Evolutionary conservation across 1,139 yeast genomes (phyloP).

Genomic region (Pichia sp.): DNA sequence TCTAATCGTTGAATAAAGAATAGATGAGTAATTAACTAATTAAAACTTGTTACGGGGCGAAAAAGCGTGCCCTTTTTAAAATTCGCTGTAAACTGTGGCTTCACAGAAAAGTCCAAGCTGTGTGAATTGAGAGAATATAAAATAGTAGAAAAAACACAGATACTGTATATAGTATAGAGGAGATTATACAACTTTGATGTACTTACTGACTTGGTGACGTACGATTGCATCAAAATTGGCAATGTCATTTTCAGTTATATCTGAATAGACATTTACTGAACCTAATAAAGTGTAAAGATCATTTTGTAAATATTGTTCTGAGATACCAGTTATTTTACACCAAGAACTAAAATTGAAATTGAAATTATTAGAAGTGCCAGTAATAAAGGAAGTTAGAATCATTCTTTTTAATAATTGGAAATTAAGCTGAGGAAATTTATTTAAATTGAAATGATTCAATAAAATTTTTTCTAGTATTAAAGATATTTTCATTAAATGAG

Average conservation of each 20-base stretch:
- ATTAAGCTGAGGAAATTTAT: background rate
- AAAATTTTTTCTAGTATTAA: slow-evolving; percentile 14
- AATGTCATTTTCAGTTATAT: slow-evolving; percentile 4
- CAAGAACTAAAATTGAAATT: slow-evolving; percentile 7
- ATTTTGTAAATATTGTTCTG: slow-evolving; percentile 1
- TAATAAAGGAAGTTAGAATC: slow-evolving; percentile 11
- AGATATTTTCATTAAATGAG: slow-evolving; percentile 9
- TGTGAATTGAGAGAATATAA: background rate
- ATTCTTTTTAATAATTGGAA: slow-evolving; percentile 5
- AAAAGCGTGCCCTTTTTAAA: too few species aligned
- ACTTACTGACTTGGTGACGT: slow-evolving; percentile 15
- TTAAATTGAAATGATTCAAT: background rate
- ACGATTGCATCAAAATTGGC: slow-evolving; percentile 8
- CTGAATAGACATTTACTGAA: background rate
- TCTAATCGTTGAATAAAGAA: too few species aligned
- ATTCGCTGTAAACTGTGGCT: too few species aligned
- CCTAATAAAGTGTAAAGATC: background rate
- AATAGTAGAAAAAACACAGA: background rate
- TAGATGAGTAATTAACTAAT: too few species aligned
- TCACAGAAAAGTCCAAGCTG: too few species aligned
- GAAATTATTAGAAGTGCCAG: slow-evolving; percentile 5
- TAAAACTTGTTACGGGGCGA: too few species aligned
- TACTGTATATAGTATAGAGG: background rate
- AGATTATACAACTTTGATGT: slow-evolving; percentile 17
- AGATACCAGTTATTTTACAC: slow-evolving; percentile 10